Evolutionary conservation across 192 early-diverging fungal genomes (phyloP).

Genomic region (Pecoramyces ruminantium): DNA sequence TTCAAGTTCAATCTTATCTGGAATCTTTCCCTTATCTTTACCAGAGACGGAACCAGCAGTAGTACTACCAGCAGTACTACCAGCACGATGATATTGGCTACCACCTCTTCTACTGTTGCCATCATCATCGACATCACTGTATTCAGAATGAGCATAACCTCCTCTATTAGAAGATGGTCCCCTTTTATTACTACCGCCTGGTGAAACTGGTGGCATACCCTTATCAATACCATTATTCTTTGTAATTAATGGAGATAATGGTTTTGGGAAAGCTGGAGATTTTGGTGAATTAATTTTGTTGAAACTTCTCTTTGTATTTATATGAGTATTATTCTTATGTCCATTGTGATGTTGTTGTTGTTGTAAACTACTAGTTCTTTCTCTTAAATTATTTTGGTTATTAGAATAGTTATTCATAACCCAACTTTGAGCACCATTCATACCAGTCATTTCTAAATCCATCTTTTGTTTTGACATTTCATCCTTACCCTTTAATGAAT

Average conservation of each 20-base stretch:
- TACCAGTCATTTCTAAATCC: neutral
- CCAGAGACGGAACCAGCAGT: conserved; percentile 7
- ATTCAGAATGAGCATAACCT: conserved; percentile 12
- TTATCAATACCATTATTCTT: neutral
- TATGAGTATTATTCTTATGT: neutral
- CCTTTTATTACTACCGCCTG: neutral
- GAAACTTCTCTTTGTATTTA: neutral
- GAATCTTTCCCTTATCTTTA: conserved; percentile 58
- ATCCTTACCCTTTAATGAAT: neutral
- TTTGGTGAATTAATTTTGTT: neutral
- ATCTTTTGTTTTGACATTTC: neutral
- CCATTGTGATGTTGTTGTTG: conserved; percentile 2
- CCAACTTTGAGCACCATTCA: conserved; percentile 10
- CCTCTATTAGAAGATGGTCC: conserved; percentile 1
- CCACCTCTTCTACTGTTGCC: conserved; percentile 1
- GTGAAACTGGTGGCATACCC: neutral
- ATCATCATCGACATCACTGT: conserved; percentile 6
- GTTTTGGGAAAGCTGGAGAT: conserved; percentile 1
- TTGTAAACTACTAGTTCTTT: conserved; percentile 4
- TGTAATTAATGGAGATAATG: neutral
- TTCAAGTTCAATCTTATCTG: conserved; percentile 7
- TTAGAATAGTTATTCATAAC: neutral
- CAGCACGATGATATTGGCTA: neutral
- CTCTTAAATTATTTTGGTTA: conserved; percentile 3
- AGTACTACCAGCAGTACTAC: neutral